phyloP scores from a whole-genome alignment of 257 asterid genomes.

The Primulina huaijiensis region DNA sequence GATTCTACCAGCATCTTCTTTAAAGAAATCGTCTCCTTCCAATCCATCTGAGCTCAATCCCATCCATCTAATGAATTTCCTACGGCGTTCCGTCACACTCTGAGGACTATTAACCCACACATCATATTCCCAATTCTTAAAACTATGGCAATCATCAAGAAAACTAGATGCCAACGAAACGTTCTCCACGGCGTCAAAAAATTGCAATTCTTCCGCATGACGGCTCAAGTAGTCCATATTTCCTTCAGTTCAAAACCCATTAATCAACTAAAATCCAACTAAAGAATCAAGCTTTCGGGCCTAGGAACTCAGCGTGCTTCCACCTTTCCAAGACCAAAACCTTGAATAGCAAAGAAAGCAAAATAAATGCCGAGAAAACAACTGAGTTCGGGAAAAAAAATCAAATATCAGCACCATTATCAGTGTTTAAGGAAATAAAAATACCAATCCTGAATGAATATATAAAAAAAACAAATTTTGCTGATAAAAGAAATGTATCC shows the following conservation, averaged over 20 bases:
- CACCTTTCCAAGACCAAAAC: slow-evolving; percentile 43
- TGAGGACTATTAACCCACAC: slow-evolving; percentile 64
- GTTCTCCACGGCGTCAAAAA: slow-evolving; percentile 68
- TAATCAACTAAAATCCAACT: slow-evolving; percentile 39
- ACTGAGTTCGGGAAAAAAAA: slow-evolving; percentile 25
- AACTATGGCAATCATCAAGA: slow-evolving; percentile 25
- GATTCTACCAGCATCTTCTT: slow-evolving; percentile 12
- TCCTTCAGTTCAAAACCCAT: slow-evolving; percentile 63
- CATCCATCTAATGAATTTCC: slow-evolving; percentile 57
- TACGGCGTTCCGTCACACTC: slow-evolving; percentile 72
- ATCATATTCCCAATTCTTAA: slow-evolving; percentile 44
- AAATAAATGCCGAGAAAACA: slow-evolving; percentile 19
- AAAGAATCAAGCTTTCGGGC: slow-evolving; percentile 38
- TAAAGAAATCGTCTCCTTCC: slow-evolving; percentile 19
- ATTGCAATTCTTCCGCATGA: slow-evolving; percentile 47
- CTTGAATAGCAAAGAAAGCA: slow-evolving; percentile 39
- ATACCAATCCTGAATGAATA: slow-evolving; percentile 39
- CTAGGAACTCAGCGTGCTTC: slow-evolving; percentile 49
- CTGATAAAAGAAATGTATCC: slow-evolving; percentile 51
- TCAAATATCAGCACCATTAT: slow-evolving; percentile 46
- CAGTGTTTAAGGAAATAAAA: slow-evolving; percentile 46
- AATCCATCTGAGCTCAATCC: slow-evolving; percentile 35
- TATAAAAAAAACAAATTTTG: slow-evolving; percentile 29
- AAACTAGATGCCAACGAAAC: slow-evolving; percentile 41
- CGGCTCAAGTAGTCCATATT: slow-evolving; percentile 61